Conservation (phyloP, 768 basidiomycete species). For the Tubosaeta sp. region DNA sequence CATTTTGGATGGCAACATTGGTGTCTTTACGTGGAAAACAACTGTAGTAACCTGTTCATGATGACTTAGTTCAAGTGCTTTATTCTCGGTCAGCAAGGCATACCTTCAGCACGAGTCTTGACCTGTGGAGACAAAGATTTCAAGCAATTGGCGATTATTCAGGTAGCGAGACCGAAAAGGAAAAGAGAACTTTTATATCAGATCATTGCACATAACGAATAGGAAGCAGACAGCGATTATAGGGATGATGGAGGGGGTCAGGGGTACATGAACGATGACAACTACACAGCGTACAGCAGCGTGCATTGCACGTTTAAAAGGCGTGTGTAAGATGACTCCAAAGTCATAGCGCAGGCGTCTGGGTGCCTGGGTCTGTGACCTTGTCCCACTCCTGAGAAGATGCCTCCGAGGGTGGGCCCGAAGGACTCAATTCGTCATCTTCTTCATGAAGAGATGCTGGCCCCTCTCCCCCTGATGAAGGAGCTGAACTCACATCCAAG, state of each 20-base stretch:
- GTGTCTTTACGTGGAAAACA: conserved; percentile 69
- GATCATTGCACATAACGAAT: conserved; percentile 37
- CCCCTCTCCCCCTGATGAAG: conserved; percentile 33
- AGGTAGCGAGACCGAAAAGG: conserved; percentile 19
- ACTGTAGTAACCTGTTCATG: conserved; percentile 64
- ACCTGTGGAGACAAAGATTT: conserved; percentile 42
- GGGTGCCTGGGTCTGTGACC: conserved; percentile 69
- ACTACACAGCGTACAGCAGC: conserved; percentile 31
- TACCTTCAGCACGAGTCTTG: conserved; percentile 70
- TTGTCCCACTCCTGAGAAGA: conserved; percentile 92
- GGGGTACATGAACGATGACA: conserved; percentile 23
- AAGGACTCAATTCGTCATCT: conserved; percentile 53
- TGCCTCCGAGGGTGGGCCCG: conserved; percentile 76
- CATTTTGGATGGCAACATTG: conserved; percentile 57
- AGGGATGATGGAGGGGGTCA: conserved; percentile 12
- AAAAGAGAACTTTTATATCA: conserved; percentile 54
- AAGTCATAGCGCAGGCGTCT: conserved; percentile 43
- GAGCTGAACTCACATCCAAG: conserved; percentile 77
- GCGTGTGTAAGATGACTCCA: conserved; percentile 24
- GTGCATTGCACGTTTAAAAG: conserved; percentile 26
- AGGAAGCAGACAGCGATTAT: conserved; percentile 18
- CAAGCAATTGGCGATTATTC: conserved; percentile 5
- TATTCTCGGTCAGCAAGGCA: conserved; percentile 33
- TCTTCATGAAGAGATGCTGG: conserved; percentile 40
- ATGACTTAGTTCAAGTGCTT: conserved; percentile 14